These are phyloP conservation scores for Cinchona pubescens DNA, from an alignment of 257 asterid species.

Conservation along the genomic window DNA sequence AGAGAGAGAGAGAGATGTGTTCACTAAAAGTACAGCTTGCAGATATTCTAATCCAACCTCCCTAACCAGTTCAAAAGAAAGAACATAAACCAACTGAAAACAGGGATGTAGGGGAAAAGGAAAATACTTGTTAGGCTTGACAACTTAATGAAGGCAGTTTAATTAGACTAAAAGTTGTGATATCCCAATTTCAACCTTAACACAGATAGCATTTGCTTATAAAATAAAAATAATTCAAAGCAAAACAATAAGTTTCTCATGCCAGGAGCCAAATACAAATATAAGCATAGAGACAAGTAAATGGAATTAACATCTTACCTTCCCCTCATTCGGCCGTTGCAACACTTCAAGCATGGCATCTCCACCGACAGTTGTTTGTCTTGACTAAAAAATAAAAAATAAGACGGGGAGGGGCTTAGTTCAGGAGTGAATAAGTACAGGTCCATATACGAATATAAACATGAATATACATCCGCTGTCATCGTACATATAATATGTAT, in stretches of 20 bases:
- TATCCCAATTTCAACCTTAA: conserved; percentile 1
- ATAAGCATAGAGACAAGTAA: background rate
- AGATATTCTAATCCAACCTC: no score
- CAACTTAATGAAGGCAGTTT: background rate
- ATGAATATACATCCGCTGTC: background rate
- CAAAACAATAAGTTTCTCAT: conserved; percentile 3
- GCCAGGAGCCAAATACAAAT: background rate
- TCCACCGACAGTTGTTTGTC: conserved; percentile 80
- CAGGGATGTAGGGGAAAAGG: background rate
- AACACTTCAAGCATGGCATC: conserved; percentile 88
- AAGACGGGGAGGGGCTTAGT: conserved; percentile 4
- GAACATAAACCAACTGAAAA: no score
- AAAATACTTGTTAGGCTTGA: background rate
- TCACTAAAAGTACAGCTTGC: no score
- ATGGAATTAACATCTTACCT: conserved; percentile 35
- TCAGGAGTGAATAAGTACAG: background rate
- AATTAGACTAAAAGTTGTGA: background rate
- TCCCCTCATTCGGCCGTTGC: conserved; percentile 52
- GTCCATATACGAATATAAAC: no score
- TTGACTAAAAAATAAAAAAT: conserved; percentile 43
- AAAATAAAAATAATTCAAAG: no score
- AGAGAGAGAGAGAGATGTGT: background rate
- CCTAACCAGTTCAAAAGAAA: no score
- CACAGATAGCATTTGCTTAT: no score
- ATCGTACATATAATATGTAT: no score